Base-by-base conservation (phyloP, 164 flowering plant genomes). In the Platanus orientalis region DNA sequence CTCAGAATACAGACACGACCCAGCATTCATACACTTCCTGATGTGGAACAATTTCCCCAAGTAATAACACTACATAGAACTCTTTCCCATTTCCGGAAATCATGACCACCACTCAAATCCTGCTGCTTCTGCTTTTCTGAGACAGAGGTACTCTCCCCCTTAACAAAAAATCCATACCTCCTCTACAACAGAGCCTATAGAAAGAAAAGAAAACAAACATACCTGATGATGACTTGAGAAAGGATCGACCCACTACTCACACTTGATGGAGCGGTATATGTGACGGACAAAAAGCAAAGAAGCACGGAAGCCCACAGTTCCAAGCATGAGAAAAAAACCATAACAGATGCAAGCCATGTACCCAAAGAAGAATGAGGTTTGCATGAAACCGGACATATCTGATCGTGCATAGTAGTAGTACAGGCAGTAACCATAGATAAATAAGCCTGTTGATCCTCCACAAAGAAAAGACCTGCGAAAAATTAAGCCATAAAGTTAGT, bases 361-460 rank as follows among this genome's bases (percentile, higher is more conserved):
- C n/a, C n/a, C n/a, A n/a, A n/a, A n/a, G n/a, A n/a, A n/a, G n/a
- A n/a, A n/a, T n/a, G n/a, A n/a, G n/a, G n/a, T n/a, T n/a, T n/a
- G n/a, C n/a, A n/a, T n/a, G 80, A 76, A 76, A 25, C 79, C 79
- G 53, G 76, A 76, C 79, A 76, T 76, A 58, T 76, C 79, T 34
- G 79, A 73, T 25, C 76, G 74, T 24, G 76, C 79, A 60, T 70
- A 32, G 63, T 76, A 76, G 67, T 76, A 76, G 47, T 76, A 76
- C 44, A 76, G 64, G 67, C 79, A 76, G 61, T 76, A 76, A 7
- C 74, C 79, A n/a, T n/a, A n/a, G n/a, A n/a, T n/a, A n/a, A n/a
- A n/a, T n/a, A n/a, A n/a, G n/a, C n/a, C n/a, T n/a, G 79, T 76
- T 39, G 79, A 76, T 44, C 76, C 79, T 25, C 76, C 79, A 39